Conservation (phyloP, 176 grass and related monocot species). For the Raddia guianensis region DNA sequence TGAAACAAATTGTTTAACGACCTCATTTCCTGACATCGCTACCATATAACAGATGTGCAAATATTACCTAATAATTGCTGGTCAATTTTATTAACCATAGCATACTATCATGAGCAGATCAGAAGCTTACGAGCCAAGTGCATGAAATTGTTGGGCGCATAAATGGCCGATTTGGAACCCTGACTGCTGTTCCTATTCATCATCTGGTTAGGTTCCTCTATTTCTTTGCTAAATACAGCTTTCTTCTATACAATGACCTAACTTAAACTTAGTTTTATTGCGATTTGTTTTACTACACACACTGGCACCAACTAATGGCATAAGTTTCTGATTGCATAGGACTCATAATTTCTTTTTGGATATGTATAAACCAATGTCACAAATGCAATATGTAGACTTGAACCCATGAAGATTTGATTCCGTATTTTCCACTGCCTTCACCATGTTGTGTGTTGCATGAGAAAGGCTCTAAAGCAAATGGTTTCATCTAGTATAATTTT, state of each 20-base stretch:
- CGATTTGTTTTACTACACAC: background rate
- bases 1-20: background rate
- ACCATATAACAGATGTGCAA: background rate
- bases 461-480: background rate
- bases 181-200: slow-evolving; percentile 97
- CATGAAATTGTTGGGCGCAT: slow-evolving; percentile 99
- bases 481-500: slow-evolving; percentile 40
- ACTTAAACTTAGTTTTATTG: background rate
- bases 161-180: slow-evolving; percentile 96
- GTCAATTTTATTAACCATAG: slow-evolving; percentile 5
- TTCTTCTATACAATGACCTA: background rate
- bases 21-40: background rate
- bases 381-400: background rate
- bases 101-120: slow-evolving; percentile 64
- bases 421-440: slow-evolving; percentile 2
- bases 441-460: background rate
- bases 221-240: slow-evolving; percentile 3
- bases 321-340: background rate
- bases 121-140: slow-evolving; percentile 98
- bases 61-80: background rate
- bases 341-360: background rate
- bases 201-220: slow-evolving; percentile 68
- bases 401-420: background rate
- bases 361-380: background rate
- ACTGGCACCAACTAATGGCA: background rate